phyloP scores from a whole-genome alignment of 495 filamentous ascomycete species.

The Neurospora discreta region DNA sequence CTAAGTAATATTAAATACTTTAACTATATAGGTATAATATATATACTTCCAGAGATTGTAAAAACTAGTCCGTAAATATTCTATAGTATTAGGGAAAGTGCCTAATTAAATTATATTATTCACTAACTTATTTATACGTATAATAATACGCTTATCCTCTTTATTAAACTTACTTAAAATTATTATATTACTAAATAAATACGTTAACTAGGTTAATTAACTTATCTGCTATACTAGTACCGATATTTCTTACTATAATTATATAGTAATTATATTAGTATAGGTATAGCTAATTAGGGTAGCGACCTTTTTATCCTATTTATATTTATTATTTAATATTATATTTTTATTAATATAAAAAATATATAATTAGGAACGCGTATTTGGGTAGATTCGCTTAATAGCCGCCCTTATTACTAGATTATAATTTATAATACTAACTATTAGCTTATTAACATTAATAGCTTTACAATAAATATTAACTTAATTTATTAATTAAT shows the following conservation, averaged over 20 bases:
- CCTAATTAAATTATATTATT: no score
- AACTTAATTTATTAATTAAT: background rate
- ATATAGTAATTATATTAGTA: background rate
- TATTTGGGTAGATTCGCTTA: background rate
- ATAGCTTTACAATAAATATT: background rate
- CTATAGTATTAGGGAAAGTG: no score
- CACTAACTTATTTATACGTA: no score
- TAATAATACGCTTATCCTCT: background rate
- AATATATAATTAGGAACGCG: background rate
- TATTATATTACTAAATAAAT: background rate
- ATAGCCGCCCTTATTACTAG: background rate
- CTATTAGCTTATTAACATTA: background rate
- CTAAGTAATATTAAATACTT: no score
- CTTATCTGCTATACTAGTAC: background rate
- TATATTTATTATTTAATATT: background rate
- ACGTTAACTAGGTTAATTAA: background rate
- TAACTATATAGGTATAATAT: no score
- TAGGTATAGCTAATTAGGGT: background rate
- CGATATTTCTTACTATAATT: background rate
- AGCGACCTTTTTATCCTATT: background rate
- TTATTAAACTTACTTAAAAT: background rate
- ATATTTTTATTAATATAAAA: background rate
- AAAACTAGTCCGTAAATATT: no score
- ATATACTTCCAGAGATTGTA: no score
- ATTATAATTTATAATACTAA: background rate